phyloP scores from a whole-genome alignment of 1,139 yeast species.

The Kodamaea anthophila region DNA sequence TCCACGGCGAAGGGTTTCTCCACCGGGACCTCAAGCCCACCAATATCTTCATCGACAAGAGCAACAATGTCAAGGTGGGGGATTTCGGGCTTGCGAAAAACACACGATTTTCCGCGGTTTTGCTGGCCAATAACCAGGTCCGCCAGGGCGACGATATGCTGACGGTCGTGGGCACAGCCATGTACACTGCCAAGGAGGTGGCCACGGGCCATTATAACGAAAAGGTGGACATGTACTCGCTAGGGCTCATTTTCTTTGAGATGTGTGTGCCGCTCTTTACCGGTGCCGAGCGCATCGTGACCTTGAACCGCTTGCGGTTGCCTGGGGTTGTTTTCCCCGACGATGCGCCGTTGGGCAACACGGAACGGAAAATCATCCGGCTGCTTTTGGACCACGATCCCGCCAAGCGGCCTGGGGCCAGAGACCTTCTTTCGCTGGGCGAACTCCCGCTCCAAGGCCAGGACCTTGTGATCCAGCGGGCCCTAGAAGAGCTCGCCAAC shows the following conservation, averaged over 20 bases:
- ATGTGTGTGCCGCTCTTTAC: conserved; percentile 82
- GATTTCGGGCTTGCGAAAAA: conserved; percentile 95
- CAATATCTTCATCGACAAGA: conserved; percentile 90
- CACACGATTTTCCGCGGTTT: conserved; percentile 41
- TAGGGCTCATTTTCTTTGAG: conserved; percentile 92
- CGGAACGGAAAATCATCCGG: conserved; percentile 60
- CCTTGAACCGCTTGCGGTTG: conserved; percentile 56
- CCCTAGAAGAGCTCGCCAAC: conserved; percentile 75
- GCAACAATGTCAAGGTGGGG: conserved; percentile 87
- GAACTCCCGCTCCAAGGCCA: conserved; percentile 83
- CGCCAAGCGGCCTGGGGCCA: conserved; percentile 67
- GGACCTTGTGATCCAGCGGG: conserved; percentile 84
- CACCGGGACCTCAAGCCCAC: conserved; percentile 94
- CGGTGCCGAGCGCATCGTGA: conserved; percentile 86
- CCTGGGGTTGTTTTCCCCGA: conserved; percentile 58
- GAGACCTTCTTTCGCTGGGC: conserved; percentile 69
- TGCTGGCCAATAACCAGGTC: conserved; percentile 38
- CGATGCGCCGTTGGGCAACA: conserved; percentile 49
- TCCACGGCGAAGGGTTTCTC: conserved; percentile 89
- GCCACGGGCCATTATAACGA: conserved; percentile 75
- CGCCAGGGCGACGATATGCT: conserved; percentile 66
- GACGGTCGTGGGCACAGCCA: conserved; percentile 87
- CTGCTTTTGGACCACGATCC: conserved; percentile 76
- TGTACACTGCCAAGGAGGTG: conserved; percentile 90
- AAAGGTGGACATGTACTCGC: conserved; percentile 91